Conservation (phyloP, 179 eudicot genomes). For the Patellifolia procumbens region DNA sequence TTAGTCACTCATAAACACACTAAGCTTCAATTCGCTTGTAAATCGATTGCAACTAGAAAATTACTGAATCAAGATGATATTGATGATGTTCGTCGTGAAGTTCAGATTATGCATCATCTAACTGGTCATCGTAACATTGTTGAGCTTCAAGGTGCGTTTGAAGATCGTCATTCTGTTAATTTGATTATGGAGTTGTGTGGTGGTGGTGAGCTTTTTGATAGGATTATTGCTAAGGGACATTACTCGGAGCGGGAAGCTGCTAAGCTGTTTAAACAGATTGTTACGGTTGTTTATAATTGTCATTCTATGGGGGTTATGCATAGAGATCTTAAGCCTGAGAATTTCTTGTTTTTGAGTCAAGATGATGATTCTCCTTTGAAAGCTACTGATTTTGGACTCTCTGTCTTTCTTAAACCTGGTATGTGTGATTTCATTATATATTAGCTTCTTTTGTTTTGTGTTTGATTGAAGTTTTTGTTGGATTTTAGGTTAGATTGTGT, state of each 20-base stretch:
- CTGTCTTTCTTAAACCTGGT: conserved; percentile 87
- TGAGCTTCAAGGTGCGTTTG: conserved; percentile 76
- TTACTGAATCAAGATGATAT: conserved; percentile 60
- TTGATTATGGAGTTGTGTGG: conserved; percentile 88
- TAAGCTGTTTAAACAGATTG: conserved; percentile 67
- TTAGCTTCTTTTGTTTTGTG: not conserved
- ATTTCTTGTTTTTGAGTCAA: conserved; percentile 73
- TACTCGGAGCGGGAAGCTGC: conserved; percentile 94
- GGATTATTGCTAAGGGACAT: conserved; percentile 83
- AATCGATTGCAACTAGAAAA: conserved; percentile 79
- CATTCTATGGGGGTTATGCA: conserved; percentile 97
- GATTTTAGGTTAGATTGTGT: not conserved
- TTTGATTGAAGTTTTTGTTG: not conserved
- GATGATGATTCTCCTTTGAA: conserved; percentile 83
- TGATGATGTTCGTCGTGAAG: conserved; percentile 86
- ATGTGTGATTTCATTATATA: not conserved
- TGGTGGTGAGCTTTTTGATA: conserved; percentile 89
- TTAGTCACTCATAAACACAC: conserved; percentile 60
- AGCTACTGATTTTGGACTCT: conserved; percentile 89
- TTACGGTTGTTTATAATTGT: conserved; percentile 76
- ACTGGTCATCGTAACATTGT: conserved; percentile 86
- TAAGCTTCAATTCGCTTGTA: conserved; percentile 61
- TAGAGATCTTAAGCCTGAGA: conserved; percentile 88
- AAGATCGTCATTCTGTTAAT: conserved; percentile 74
- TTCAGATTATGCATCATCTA: conserved; percentile 95